These are phyloP conservation scores for Mycosphaerella sp. DNA, from an alignment of 2,329 filamentous ascomycete species.

Conservation along the genomic window DNA sequence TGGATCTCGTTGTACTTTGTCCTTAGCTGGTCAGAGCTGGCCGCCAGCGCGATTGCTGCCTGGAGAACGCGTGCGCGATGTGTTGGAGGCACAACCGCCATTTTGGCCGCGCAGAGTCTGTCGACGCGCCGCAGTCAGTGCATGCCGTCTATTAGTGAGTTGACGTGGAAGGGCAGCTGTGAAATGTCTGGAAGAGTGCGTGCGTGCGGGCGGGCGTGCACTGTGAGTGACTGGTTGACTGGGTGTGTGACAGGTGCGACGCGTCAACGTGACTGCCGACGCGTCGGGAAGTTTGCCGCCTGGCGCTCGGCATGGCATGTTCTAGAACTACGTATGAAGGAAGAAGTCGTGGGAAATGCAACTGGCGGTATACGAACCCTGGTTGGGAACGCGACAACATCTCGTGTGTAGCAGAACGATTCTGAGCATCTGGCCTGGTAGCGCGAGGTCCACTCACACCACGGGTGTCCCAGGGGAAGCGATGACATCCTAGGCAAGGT, in stretches of 20 bases:
- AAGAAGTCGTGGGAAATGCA: neutral
- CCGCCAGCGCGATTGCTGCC: neutral
- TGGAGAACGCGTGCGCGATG: neutral
- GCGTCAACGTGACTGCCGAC: neutral
- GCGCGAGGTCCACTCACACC: neutral
- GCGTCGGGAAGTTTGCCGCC: neutral
- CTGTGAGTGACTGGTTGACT: too few relatives aligned
- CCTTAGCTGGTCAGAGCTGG: neutral
- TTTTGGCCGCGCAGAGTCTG: neutral
- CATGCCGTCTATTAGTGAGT: neutral
- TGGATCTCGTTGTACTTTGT: neutral
- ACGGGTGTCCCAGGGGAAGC: neutral
- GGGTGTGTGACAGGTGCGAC: neutral
- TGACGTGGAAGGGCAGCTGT: too few relatives aligned
- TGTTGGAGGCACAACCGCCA: neutral
- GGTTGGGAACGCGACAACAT: conserved; percentile 25
- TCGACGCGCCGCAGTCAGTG: neutral
- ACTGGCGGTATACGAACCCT: too few relatives aligned
- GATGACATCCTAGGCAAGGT: neutral
- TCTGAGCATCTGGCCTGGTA: conserved; percentile 25
- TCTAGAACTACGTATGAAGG: neutral
- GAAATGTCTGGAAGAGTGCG: too few relatives aligned
- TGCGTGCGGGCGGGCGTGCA: too few relatives aligned
- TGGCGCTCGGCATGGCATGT: too few relatives aligned
- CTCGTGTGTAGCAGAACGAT: conserved; percentile 29